Evolutionary conservation across 306 rosid genomes (phyloP), one percentile per base, ranked within the genome.

Genomic region (Dryas octopetala): DNA sequence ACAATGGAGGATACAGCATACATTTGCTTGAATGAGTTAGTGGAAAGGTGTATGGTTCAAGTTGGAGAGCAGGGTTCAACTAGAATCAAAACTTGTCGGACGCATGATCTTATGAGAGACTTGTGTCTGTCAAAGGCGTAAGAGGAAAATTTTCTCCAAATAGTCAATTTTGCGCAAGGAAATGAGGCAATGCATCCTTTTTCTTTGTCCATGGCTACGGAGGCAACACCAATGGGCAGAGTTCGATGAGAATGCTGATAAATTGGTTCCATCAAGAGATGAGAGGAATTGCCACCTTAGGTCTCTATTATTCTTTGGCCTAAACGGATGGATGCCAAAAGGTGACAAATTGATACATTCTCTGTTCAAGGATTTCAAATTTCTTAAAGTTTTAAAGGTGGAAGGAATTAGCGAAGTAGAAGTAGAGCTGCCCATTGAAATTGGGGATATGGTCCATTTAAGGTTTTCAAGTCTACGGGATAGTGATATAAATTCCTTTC

Each of bases 361-460:
- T 4, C 4, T 28, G 4, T 15, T 59, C 5, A 68, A 68, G 59
- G 68, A 67, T 58, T 84, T 78, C 61, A 80, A 57, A 75, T 52
- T 90, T 68, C 82, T 87, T 11, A 64, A 65, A 47, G 70, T 60
- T 7, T 15, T 88, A 68, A 83, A 88, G 55, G 67, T 90, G 43
- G 89, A 84, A 67, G 13, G 54, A n/a, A n/a, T n/a, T n/a, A n/a
- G n/a, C n/a, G n/a, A n/a, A n/a, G 23, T 79, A 40, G 60, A 66
- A 69, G 0, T 66, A 62, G 12, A 82, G 80, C 7, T 73, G 40
- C 84, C 86, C 1, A 67, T 59, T 45, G 74, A 79, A 76, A 81
- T 89, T 16, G 95, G 88, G 38, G 72, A 75, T 15, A 41, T 90
- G 58, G 55, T 86, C 4, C 82, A 75, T 68, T 75, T 87, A 78